These are phyloP conservation scores for Penicillium atrosanguineum DNA, from an alignment of 495 filamentous ascomycete genomes.

Conservation along the genomic window DNA sequence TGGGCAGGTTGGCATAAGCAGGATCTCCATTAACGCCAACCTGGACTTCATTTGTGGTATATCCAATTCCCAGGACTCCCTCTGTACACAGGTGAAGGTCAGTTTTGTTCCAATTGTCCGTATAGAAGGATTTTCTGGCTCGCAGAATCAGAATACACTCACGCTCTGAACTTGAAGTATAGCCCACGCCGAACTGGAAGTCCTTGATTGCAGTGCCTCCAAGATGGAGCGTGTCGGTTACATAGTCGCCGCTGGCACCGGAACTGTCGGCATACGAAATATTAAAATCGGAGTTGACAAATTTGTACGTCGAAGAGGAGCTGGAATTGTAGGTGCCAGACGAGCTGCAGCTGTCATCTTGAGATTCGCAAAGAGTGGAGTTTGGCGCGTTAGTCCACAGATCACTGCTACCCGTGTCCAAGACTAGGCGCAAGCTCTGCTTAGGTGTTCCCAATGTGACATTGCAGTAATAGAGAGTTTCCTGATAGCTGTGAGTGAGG, in stretches of 20 bases:
- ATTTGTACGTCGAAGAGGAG: conserved; percentile 75
- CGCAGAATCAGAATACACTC: conserved; percentile 8
- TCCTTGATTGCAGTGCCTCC: conserved; percentile 56
- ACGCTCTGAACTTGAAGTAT: conserved; percentile 59
- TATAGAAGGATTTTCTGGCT: not conserved
- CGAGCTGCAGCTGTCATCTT: conserved; percentile 46
- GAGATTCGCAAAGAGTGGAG: conserved; percentile 57
- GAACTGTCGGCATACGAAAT: conserved; percentile 90
- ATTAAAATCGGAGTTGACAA: conserved; percentile 75
- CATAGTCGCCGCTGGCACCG: conserved; percentile 79
- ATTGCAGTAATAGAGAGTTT: conserved; percentile 67
- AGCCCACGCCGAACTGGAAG: conserved; percentile 88
- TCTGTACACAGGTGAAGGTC: conserved; percentile 32
- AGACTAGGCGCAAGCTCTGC: conserved; percentile 60
- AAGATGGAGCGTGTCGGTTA: conserved; percentile 71
- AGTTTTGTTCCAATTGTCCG: not conserved
- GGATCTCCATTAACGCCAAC: conserved; percentile 56
- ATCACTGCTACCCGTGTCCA: conserved; percentile 88
- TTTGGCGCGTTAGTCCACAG: conserved; percentile 76
- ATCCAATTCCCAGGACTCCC: conserved; percentile 93
- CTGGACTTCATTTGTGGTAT: conserved; percentile 75
- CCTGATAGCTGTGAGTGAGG: conserved; percentile 15
- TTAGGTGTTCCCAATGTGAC: conserved; percentile 69
- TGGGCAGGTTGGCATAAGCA: conserved; percentile 77
- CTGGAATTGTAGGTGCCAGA: conserved; percentile 72